Conservation (phyloP, 306 rosid genomes). For the Castanea crenata region DNA sequence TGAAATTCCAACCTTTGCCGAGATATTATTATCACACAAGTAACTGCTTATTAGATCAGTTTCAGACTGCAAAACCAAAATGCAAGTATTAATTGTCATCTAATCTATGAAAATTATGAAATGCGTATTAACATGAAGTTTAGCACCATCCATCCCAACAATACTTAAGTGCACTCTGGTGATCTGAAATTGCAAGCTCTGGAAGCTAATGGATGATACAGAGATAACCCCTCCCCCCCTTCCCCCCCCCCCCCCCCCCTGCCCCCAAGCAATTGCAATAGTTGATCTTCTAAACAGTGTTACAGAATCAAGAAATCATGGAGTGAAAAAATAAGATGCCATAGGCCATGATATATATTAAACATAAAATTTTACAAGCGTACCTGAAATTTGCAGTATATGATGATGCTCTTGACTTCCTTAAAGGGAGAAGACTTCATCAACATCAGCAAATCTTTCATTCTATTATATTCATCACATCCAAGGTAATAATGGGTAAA, state of each 20-base stretch:
- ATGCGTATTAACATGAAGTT: constrained; percentile 5
- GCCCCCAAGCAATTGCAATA: too few relatives aligned
- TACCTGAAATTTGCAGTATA: constrained; percentile 98
- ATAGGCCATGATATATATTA: constrained; percentile 13
- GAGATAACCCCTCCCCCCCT: background rate
- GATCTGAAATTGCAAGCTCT: constrained; percentile 4
- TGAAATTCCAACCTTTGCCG: constrained; percentile 71
- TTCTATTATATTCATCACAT: constrained; percentile 39
- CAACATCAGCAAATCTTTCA: constrained; percentile 75
- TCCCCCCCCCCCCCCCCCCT: too few relatives aligned
- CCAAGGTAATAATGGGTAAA: constrained; percentile 9
- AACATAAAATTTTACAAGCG: constrained; percentile 20
- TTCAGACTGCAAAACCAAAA: constrained; percentile 62
- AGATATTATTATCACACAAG: constrained; percentile 64
- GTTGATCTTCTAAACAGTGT: background rate
- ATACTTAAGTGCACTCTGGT: constrained; percentile 7
- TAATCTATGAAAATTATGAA: constrained; percentile 13
- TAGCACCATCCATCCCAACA: constrained; percentile 3
- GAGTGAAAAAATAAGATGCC: constrained; percentile 6
- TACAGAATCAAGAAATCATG: background rate
- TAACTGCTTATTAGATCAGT: constrained; percentile 70
- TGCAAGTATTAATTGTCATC: constrained; percentile 16
- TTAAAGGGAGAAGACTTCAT: constrained; percentile 70
- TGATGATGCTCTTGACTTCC: constrained; percentile 76
- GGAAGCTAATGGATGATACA: constrained; percentile 1